Evolutionary conservation across 2,329 filamentous ascomycete genomes (phyloP), one percentile per base, ranked within the genome.

Genomic region (Apiospora phragmitis): DNA sequence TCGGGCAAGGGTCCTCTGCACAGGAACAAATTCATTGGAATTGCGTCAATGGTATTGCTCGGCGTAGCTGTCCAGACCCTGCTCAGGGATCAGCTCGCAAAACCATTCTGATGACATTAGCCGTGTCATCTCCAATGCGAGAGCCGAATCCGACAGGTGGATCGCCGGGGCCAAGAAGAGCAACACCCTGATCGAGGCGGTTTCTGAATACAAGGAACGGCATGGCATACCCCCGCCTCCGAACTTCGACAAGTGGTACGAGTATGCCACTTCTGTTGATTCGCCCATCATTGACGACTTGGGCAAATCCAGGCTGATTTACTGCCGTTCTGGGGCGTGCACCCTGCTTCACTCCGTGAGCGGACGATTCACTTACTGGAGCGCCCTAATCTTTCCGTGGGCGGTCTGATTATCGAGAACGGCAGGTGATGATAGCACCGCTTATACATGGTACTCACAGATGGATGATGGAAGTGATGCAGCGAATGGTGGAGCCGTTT

Each of bases 161-260:
- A 85, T 87, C 77, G 49, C 81, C 77, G 55, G 85, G 87, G 79
- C 85, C 18, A 77, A 76, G 51, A 80, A 80, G 49, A 83, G 82
- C 49, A 86, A 85, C 68, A 88, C 86, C 1, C 80, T 93, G 45
- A 81, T 83, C 29, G 86, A 89, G 65, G 91, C 91, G 14, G 88
- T 91, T n/a, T 79, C 81, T 24, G 90, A 92, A 76, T 93, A 93
- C 78, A 86, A 85, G 69, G 85, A 86, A 65, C 87, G 91, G 70
- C 91, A 93, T 78, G 85, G 86, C 21, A 85, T 93, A 73, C 83
- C 88, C 42, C 91, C 91, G n/a, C 91, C 91, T 42, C 92, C 92
- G 3, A 86, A 92, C 75, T 93, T 93, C 74, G 90, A 93, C 78
- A 90, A 89, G 74, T 93, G 91, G 91, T 93, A 90, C 76, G 85